Base-by-base conservation (phyloP, 495 filamentous ascomycete species). In the Darksidea phi region DNA sequence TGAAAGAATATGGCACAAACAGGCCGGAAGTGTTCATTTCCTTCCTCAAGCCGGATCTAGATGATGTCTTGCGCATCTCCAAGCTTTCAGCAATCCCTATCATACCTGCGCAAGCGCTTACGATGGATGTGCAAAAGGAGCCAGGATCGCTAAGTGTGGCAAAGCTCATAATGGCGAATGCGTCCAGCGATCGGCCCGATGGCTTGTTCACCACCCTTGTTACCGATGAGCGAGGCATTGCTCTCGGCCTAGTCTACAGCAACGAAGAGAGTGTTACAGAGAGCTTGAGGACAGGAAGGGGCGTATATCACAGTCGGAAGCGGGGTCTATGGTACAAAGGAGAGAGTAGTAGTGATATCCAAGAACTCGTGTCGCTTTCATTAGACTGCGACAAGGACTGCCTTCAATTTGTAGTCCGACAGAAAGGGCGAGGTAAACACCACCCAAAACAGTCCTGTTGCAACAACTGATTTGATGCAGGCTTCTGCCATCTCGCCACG, bases 261-360 rank as follows among this genome's bases (percentile, higher is more conserved):
- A 96, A 86, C 58, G 81, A 86, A 63, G 90, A 96, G 74, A 97
- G 92, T 71, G 84, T 98, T 13, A 78, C 84, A 11, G 92, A 91
- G 74, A 92, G 91, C 21, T 70, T 98, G 46, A 84, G 84, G 59
- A 95, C 91, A 1, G 91, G 92, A 50, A 88, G 86, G 0, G 94
- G 94, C 25, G 94, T 97, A 23, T 98, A 98, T 71, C 91, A 96
- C 73, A 96, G 90, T 72, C 81, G 94, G 34, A 96, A 96, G 78
- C 85, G 93, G 6, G 92, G 93, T 1, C 75, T 98, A 23, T 98
- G 94, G 94, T 90, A 95, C 75, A 98, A 98, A 75, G 94, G 94
- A 21, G 89, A 91, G 34, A 91, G 87, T 8, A 96, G 92, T 51
- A 95, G 94, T 24, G 92, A 97, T 72, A 87, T 86, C 1, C 94